Evolutionary conservation across 2,329 filamentous ascomycete genomes (phyloP).

Genomic region (Achaetomium macrosporum): DNA sequence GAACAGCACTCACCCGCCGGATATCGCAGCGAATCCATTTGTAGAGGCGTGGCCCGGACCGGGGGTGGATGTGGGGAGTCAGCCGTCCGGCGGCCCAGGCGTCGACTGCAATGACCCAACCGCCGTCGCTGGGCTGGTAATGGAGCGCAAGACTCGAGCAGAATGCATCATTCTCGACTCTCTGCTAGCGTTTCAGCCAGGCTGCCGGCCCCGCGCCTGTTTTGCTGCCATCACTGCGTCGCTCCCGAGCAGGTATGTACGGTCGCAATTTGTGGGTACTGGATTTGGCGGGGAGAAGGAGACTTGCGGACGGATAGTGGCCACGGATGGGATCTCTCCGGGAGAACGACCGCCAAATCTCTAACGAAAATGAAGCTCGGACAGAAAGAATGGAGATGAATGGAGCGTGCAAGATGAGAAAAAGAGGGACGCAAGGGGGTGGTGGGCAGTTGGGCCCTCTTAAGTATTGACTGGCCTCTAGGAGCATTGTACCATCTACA

Average conservation of each 20-base stretch:
- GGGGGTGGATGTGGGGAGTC: no score
- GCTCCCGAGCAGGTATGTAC: no score
- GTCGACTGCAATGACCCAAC: conserved; percentile 12
- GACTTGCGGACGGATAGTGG: conserved; percentile 19
- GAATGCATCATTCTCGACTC: background rate
- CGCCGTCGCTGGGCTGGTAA: conserved; percentile 10
- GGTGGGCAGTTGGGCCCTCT: conserved; percentile 25
- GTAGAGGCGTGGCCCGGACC: no score
- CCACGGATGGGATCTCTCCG: conserved; percentile 1
- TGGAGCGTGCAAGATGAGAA: no score
- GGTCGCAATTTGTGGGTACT: no score
- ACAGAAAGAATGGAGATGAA: background rate
- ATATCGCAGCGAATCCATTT: no score
- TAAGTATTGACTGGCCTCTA: conserved; percentile 25
- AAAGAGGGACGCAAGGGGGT: conserved; percentile 5
- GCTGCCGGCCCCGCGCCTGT: no score
- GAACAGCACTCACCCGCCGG: no score
- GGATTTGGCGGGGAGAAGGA: conserved; percentile 1
- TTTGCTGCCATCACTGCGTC: no score
- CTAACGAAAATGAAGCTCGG: background rate
- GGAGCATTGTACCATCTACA: conserved; percentile 27
- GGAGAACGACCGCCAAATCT: conserved; percentile 13
- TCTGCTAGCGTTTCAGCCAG: no score
- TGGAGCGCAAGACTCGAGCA: conserved; percentile 3
- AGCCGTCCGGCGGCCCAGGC: conserved; percentile 9